A percentile compares a stretch with the other conserved stretches of the same genome.
Evolutionary conservation across 2,329 filamentous ascomycete genomes (phyloP).

Genomic region (Alternaria infectoria): DNA sequence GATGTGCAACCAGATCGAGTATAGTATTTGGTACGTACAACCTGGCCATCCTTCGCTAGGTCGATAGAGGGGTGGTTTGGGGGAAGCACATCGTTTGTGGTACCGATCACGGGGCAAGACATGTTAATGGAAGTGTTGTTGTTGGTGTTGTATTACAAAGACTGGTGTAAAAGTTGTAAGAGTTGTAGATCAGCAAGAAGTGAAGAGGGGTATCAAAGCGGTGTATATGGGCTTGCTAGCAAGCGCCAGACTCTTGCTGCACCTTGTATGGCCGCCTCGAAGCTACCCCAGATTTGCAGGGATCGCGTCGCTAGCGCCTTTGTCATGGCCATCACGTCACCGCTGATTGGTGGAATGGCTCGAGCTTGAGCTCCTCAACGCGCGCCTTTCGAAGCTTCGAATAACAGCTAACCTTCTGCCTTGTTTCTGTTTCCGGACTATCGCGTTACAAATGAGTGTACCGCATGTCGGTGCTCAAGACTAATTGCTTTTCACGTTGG

Average conservation of each 20-base stretch:
- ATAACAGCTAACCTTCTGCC: neutral
- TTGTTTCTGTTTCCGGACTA: neutral
- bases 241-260: constrained; percentile 1
- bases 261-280: constrained; percentile 10
- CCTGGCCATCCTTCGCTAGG: constrained; percentile 48
- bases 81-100: constrained; percentile 52
- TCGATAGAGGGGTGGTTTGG: constrained; percentile 53
- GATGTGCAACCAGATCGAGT: neutral
- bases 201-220: constrained; percentile 3
- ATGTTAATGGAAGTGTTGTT: constrained; percentile 13
- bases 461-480: neutral
- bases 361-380: neutral
- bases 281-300: constrained; percentile 26
- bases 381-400: neutral
- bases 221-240: neutral
- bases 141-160: neutral
- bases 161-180: neutral
- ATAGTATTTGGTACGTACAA: constrained; percentile 10
- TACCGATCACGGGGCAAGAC: constrained; percentile 50
- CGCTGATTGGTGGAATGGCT: constrained; percentile 13
- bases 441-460: neutral
- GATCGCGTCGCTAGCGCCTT: constrained; percentile 12
- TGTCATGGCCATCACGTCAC: constrained; percentile 13
- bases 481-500: neutral
- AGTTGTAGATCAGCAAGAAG: neutral